Evolutionary conservation across 2,329 filamentous ascomycete species (phyloP), one percentile per base, ranked within the genome.

Genomic region (Fusarium armeniacum): DNA sequence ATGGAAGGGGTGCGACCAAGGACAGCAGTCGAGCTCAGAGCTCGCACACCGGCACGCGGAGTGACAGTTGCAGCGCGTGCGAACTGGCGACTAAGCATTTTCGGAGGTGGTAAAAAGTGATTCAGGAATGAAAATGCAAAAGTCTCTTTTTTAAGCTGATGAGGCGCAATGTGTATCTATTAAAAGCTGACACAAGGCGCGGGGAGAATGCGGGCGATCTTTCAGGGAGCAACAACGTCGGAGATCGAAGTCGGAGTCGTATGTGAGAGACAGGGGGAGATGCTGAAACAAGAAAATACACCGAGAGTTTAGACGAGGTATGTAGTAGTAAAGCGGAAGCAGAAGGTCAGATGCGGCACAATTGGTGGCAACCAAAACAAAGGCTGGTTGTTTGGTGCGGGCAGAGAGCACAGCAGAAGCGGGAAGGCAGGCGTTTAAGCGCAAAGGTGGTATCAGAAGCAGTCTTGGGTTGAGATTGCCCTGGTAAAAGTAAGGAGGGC

Each of bases 1-100:
- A 99, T 88, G 38, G 91, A 89, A n/a, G 96, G 96, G 22, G 89
- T 83, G 62, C 84, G 85, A 67, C 79, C 76, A 68, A 78, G 76
- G 69, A 76, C 70, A 61, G 84, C 79, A 62, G 88, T 87, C 60
- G 86, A 85, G 77, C 84, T 84, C 77, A 92, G 86, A 72, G 87
- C 82, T 74, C 89, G 85, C 67, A 85, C 77, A 58, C 79, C 77
- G 72, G 83, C 81, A 76, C 84, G 85, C 67, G 82, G 81, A 71
- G 81, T 81, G 73, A 77, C 76, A 58, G 77, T 77, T 54, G 82
- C 80, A 58, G 75, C 76, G 64, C 79, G 86, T 73, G 85, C 76
- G 73, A 89, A 78, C 76, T 84, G 84, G 75, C 81, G 82, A 68
- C 82, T 82, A 72, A 87, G 78, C 85, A 87, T 87, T 65, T 50